These are phyloP conservation scores for Blumeria hordei DNA, from an alignment of 2,329 filamentous ascomycete species.

Conservation along the genomic window DNA sequence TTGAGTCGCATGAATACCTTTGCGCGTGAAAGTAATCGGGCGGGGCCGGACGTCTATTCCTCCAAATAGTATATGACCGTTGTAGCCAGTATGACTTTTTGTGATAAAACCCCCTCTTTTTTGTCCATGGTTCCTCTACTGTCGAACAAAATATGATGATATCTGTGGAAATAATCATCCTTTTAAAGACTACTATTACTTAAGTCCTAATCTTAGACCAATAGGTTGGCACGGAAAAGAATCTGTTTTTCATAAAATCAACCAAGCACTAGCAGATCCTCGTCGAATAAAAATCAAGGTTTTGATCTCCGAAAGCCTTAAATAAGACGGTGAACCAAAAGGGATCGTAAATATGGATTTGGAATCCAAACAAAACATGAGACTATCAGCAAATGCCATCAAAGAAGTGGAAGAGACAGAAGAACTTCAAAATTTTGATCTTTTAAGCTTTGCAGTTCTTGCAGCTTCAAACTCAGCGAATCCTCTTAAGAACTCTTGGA, in stretches of 20 bases:
- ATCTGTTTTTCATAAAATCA: not conserved
- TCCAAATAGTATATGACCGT: too few species aligned
- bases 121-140: too few species aligned
- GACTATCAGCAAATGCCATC: not conserved
- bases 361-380: not conserved
- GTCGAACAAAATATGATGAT: too few species aligned
- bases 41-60: too few species aligned
- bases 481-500: too few species aligned
- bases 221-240: not conserved
- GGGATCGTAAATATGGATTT: not conserved
- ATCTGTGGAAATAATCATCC: not conserved
- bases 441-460: not conserved
- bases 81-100: too few species aligned
- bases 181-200: not conserved
- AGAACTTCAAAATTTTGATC: not conserved
- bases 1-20: too few species aligned
- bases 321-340: not conserved
- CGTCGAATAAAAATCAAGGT: too few species aligned
- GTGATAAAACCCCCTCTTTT: too few species aligned
- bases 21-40: too few species aligned
- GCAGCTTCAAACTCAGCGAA: too few species aligned
- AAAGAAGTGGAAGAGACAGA: not conserved
- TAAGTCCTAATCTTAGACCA: not conserved
- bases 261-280: not conserved
- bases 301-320: not conserved